Conservation (phyloP, 352 stramenopile genomes). For the Pythium vanterpoolii region DNA sequence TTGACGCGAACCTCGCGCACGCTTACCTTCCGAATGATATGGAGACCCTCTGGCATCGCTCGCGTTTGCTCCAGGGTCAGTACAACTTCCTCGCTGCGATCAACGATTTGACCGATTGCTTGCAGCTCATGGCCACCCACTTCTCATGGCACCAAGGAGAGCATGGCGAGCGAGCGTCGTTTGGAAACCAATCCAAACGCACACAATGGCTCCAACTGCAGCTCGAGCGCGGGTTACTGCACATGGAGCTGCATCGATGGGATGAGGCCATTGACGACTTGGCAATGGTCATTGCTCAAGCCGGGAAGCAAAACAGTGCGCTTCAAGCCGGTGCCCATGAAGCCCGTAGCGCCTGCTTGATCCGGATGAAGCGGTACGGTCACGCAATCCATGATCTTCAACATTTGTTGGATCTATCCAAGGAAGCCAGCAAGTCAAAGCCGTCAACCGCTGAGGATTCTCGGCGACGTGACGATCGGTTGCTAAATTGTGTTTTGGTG, state of each 20-base stretch:
- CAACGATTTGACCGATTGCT: slow-evolving; percentile 39
- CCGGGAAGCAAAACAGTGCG: slow-evolving; percentile 26
- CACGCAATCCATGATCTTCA: slow-evolving; percentile 54
- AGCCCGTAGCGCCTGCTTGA: slow-evolving; percentile 31
- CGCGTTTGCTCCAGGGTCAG: slow-evolving; percentile 33
- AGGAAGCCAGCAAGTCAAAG: slow-evolving; percentile 20
- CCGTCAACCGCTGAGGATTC: slow-evolving; percentile 2
- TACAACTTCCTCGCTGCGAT: slow-evolving; percentile 38
- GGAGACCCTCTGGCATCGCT: slow-evolving; percentile 50
- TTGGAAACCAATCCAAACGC: slow-evolving; percentile 34
- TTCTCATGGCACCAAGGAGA: slow-evolving; percentile 36
- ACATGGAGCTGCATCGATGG: slow-evolving; percentile 39
- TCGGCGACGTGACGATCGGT: slow-evolving; percentile 20
- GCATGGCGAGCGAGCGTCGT: slow-evolving; percentile 27
- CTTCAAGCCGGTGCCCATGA: slow-evolving; percentile 32
- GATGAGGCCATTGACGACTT: slow-evolving; percentile 41
- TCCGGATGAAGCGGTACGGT: slow-evolving; percentile 33
- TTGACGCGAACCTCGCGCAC: slow-evolving; percentile 46
- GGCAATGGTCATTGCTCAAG: slow-evolving; percentile 38
- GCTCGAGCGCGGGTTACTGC: slow-evolving; percentile 33
- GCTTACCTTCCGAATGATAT: slow-evolving; percentile 47
- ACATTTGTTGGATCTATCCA: slow-evolving; percentile 21
- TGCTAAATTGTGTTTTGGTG: slow-evolving; percentile 42
- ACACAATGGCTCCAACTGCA: slow-evolving; percentile 50
- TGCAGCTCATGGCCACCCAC: slow-evolving; percentile 34